A percentile compares a stretch with the other conserved stretches of the same genome.
Conservation (phyloP, 306 rosid species). For the Medicago lupulina region DNA sequence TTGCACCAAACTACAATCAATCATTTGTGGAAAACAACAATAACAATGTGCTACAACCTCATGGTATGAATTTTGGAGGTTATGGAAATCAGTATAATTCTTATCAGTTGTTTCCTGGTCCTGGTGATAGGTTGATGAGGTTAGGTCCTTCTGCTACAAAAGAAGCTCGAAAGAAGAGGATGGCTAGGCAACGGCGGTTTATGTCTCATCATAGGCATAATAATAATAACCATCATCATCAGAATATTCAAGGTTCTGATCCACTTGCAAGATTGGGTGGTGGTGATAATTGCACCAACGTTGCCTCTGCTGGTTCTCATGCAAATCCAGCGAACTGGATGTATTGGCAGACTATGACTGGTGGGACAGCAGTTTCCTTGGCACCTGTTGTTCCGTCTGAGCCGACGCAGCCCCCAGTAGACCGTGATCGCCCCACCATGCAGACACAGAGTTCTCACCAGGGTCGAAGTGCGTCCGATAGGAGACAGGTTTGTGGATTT, state of each 20-base stretch:
- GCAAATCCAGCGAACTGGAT: constrained; percentile 65
- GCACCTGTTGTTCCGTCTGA: constrained; percentile 41
- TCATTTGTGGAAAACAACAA: constrained; percentile 50
- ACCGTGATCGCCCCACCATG: constrained; percentile 56
- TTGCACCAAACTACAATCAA: constrained; percentile 56
- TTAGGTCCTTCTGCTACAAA: constrained; percentile 82
- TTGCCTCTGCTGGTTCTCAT: constrained; percentile 34
- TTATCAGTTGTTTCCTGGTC: constrained; percentile 57
- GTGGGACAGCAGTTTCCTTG: constrained; percentile 41
- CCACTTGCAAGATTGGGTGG: constrained; percentile 52
- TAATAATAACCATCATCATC: constrained; percentile 48
- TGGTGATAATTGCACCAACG: constrained; percentile 55
- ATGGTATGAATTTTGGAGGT: constrained; percentile 46
- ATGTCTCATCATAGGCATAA: constrained; percentile 61
- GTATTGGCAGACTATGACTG: constrained; percentile 67
- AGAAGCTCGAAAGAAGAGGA: constrained; percentile 95
- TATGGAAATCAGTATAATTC: constrained; percentile 56
- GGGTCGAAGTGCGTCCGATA: constrained; percentile 43
- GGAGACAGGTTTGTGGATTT: constrained; percentile 61
- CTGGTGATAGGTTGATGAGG: constrained; percentile 60
- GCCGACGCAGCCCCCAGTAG: constrained; percentile 24
- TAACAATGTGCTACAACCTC: constrained; percentile 24
- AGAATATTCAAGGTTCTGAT: constrained; percentile 46
- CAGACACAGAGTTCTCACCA: constrained; percentile 56
- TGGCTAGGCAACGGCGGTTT: constrained; percentile 83